Percentiles rank a stretch among this genome's conserved stretches.
Conservation (phyloP, 345 rosid species). For the Lenwebbia sp. region DNA sequence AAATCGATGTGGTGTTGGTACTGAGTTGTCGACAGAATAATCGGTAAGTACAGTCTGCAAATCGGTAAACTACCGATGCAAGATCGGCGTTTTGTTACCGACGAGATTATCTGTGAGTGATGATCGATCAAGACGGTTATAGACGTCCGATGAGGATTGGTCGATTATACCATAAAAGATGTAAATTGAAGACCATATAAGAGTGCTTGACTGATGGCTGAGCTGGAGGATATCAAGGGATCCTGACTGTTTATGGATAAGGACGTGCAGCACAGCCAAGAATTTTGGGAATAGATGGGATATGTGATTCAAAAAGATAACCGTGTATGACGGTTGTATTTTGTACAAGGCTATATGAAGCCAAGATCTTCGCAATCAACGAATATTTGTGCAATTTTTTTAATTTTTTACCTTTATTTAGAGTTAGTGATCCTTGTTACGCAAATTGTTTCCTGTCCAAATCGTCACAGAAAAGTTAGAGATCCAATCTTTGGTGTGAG, state of each 20-base stretch:
- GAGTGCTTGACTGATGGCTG: background rate
- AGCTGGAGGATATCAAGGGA: background rate
- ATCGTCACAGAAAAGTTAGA: background rate
- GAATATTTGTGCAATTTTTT: background rate
- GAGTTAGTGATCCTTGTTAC: background rate
- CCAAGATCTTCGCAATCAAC: no score
- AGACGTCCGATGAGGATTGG: background rate
- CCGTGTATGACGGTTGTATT: no score
- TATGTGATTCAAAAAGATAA: background rate
- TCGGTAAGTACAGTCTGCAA: background rate
- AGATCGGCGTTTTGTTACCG: background rate
- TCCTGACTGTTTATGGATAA: background rate
- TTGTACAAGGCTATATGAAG: background rate
- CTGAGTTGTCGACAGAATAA: rapidly evolving
- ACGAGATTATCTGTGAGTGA: rapidly evolving
- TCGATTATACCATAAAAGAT: rapidly evolving
- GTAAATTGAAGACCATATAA: rapidly evolving
- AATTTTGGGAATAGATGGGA: background rate
- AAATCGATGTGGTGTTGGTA: background rate
- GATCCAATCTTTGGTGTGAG: no score
- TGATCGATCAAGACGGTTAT: background rate
- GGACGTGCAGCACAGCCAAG: background rate
- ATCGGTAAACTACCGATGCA: rapidly evolving
- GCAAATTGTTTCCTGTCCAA: background rate
- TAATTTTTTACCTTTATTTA: background rate